Percentiles rank a stretch among this genome's conserved stretches.
Conservation (phyloP, 345 rosid species). For the Pugionium dolabratum region DNA sequence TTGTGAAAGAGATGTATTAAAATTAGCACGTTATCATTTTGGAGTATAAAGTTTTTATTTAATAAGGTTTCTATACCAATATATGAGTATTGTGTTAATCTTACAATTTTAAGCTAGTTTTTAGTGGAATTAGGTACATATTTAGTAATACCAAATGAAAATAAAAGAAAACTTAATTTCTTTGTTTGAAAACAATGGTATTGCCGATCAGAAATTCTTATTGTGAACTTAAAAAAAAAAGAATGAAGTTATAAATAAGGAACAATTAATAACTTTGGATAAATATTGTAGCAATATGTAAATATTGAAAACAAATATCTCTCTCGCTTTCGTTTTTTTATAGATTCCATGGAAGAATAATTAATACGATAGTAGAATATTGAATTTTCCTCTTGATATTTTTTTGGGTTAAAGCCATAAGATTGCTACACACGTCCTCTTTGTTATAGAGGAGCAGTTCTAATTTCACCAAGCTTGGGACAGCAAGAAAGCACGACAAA, state of each 20-base stretch:
- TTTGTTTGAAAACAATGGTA: no score
- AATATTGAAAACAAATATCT: slow-evolving; percentile 24
- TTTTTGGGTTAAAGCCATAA: neutral
- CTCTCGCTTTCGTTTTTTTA: neutral
- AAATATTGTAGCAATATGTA: slow-evolving; percentile 15
- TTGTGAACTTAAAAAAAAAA: no score
- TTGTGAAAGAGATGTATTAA: no score
- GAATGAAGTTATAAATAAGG: neutral
- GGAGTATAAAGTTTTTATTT: no score
- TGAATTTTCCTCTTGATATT: slow-evolving; percentile 8
- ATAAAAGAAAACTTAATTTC: no score
- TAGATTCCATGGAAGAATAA: slow-evolving; percentile 14
- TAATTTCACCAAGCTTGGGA: slow-evolving; percentile 34
- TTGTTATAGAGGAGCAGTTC: slow-evolving; percentile 29
- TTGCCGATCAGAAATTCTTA: neutral
- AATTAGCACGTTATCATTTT: no score
- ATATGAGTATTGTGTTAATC: no score
- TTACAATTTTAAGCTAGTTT: no score
- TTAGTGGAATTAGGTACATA: no score
- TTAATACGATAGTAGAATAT: slow-evolving; percentile 4
- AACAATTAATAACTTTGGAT: neutral
- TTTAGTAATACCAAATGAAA: no score
- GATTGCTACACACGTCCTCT: slow-evolving; percentile 40
- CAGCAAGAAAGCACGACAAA: slow-evolving; percentile 37
- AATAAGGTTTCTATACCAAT: no score